A percentile compares a stretch with the other conserved stretches of the same genome.
phyloP scores from a whole-genome alignment of 352 stramenopile species.

The Albugo candida region DNA sequence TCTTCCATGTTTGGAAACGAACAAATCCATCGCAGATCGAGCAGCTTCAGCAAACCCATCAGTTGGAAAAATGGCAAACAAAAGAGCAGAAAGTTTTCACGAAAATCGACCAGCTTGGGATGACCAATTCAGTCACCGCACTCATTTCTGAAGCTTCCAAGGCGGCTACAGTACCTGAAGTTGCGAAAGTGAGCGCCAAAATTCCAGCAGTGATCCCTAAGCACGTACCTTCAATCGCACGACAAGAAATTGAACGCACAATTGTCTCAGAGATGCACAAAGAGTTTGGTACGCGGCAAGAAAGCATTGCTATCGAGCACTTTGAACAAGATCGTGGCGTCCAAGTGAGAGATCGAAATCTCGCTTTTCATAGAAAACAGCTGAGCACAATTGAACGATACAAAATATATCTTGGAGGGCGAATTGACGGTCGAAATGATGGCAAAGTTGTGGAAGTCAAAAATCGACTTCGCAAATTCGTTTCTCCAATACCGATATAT shows the following conservation, averaged over 20 bases:
- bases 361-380: conserved; percentile 56
- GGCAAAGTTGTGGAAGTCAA: conserved; percentile 74
- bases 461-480: conserved; percentile 53
- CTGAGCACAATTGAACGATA: conserved; percentile 23
- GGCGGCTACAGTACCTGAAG: conserved; percentile 16
- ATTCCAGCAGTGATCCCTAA: conserved; percentile 7
- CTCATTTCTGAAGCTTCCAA: conserved; percentile 19
- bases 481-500: conserved; percentile 53
- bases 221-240: conserved; percentile 21
- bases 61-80: conserved; percentile 34
- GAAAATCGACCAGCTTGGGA: conserved; percentile 31
- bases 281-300: conserved; percentile 39
- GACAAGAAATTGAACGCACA: conserved; percentile 50
- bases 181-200: conserved; percentile 18
- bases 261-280: conserved; percentile 67
- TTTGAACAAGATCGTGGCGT: conserved; percentile 42
- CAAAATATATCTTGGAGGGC: conserved; percentile 54
- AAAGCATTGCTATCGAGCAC: conserved; percentile 38
- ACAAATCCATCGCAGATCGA: conserved; percentile 48
- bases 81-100: conserved; percentile 31
- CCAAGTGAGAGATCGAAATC: conserved; percentile 43
- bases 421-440: conserved; percentile 58
- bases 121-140: conserved; percentile 7
- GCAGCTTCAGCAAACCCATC: conserved; percentile 25
- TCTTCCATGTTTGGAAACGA: conserved; percentile 56